Evolutionary conservation across 345 rosid genomes (phyloP).

Genomic region (Rhizophora apiculata): DNA sequence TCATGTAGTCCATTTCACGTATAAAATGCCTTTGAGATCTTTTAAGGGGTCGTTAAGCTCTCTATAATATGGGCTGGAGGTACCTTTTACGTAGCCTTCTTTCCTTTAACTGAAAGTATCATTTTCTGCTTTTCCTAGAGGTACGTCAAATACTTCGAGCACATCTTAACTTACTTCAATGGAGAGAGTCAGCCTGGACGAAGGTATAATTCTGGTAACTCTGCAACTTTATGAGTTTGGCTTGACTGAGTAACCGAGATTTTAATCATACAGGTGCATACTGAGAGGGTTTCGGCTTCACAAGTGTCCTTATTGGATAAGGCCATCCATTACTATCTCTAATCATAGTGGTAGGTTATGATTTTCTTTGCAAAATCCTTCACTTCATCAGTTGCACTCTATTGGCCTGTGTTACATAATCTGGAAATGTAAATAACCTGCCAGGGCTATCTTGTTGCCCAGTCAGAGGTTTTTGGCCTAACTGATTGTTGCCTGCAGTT

Average conservation of each 20-base stretch:
- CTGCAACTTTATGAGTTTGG: neutral
- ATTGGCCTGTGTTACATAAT: too few relatives aligned
- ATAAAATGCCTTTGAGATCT: conserved; percentile 14
- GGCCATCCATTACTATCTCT: conserved; percentile 73
- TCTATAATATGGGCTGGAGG: neutral
- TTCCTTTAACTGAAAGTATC: neutral
- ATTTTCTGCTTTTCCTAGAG: conserved; percentile 40
- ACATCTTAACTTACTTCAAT: conserved; percentile 65
- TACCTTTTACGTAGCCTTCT: conserved; percentile 6
- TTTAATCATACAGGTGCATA: conserved; percentile 57
- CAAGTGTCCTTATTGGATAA: conserved; percentile 81
- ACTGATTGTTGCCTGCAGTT: too few relatives aligned
- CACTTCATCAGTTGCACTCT: neutral
- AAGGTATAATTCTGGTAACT: conserved; percentile 40
- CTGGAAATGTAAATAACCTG: too few relatives aligned
- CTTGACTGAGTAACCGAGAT: conserved; percentile 8
- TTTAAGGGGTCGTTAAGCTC: conserved; percentile 6
- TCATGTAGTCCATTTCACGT: conserved; percentile 27
- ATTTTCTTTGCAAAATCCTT: conserved; percentile 4
- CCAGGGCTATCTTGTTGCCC: too few relatives aligned
- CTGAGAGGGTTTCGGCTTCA: conserved; percentile 83
- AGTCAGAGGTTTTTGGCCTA: too few relatives aligned
- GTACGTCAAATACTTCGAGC: conserved; percentile 79
- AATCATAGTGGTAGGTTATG: conserved; percentile 58
- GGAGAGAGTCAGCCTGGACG: conserved; percentile 81